A percentile compares a stretch with the other conserved stretches of the same genome.
These are phyloP conservation scores for Leccinum barrowsii DNA, from an alignment of 768 basidiomycete species.

Conservation along the genomic window DNA sequence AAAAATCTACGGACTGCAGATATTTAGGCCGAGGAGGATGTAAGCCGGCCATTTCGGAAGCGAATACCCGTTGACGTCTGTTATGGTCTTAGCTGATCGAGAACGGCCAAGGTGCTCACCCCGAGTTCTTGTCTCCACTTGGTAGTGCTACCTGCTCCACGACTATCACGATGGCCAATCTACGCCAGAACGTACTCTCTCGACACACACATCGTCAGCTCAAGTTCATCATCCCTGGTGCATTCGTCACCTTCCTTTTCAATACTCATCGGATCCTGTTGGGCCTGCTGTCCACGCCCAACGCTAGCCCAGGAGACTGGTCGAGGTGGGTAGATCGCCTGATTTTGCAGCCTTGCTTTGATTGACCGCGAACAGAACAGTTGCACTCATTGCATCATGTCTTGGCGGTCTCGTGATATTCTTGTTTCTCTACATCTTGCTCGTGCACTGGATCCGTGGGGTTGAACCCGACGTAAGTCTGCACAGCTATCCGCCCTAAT, in stretches of 20 bases:
- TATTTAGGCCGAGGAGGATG: background rate
- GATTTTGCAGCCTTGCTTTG: background rate
- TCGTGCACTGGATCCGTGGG: conserved; percentile 64
- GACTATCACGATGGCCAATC: conserved; percentile 17
- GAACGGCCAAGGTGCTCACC: background rate
- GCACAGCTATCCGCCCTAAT: background rate
- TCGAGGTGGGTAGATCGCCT: conserved; percentile 39
- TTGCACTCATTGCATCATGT: conserved; percentile 50
- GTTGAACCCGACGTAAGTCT: conserved; percentile 64
- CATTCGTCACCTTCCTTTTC: conserved; percentile 56
- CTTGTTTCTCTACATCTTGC: conserved; percentile 70
- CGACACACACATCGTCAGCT: conserved; percentile 63
- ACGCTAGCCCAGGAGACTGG: conserved; percentile 43
- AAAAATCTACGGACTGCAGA: background rate
- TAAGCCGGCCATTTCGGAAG: conserved; percentile 1
- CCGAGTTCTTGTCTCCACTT: background rate
- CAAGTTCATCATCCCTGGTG: conserved; percentile 75
- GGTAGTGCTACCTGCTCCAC: background rate
- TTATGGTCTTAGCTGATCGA: conserved; percentile 12
- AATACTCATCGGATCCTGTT: conserved; percentile 52
- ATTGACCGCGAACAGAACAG: conserved; percentile 38
- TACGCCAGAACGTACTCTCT: conserved; percentile 25
- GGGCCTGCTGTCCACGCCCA: conserved; percentile 30
- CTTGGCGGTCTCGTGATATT: conserved; percentile 58
- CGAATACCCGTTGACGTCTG: conserved; percentile 5